Conservation (phyloP, 257 asterid species). For the Solanum gracilifrons region DNA sequence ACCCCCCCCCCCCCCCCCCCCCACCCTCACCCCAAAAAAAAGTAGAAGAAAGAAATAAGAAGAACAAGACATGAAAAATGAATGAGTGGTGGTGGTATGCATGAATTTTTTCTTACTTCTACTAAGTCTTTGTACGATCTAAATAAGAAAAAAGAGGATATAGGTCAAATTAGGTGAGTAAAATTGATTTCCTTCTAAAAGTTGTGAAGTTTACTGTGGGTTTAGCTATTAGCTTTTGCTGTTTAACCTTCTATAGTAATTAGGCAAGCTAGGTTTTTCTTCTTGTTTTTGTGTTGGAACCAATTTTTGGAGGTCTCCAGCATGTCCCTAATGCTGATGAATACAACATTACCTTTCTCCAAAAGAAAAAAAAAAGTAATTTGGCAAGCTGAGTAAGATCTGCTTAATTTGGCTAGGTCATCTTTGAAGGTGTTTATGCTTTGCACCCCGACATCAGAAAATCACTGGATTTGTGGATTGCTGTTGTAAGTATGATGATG, state of each 20-base stretch:
- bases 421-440: slow-evolving; percentile 97
- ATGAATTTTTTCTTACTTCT: neutral
- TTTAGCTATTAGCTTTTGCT: neutral
- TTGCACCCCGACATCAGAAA: slow-evolving; percentile 91
- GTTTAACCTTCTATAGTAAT: neutral
- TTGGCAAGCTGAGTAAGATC: neutral
- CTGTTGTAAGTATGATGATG: slow-evolving; percentile 69
- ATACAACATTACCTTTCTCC: neutral
- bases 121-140: neutral
- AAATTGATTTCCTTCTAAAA: neutral
- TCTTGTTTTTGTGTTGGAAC: neutral
- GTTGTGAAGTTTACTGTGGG: neutral
- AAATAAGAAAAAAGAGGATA: neutral
- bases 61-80: neutral
- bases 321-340: neutral
- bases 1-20: no score
- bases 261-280: neutral
- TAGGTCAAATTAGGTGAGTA: neutral
- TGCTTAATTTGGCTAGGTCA: slow-evolving; percentile 48
- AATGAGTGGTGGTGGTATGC: slow-evolving; percentile 28
- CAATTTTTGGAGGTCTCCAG: neutral
- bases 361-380: neutral
- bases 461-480: slow-evolving; percentile 92
- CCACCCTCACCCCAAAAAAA: accelerated
- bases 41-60: neutral